Evolutionary conservation across 805 yeast species (phyloP), one percentile per base, ranked within the genome.

Genomic region (Saccharomyces paradoxus): DNA sequence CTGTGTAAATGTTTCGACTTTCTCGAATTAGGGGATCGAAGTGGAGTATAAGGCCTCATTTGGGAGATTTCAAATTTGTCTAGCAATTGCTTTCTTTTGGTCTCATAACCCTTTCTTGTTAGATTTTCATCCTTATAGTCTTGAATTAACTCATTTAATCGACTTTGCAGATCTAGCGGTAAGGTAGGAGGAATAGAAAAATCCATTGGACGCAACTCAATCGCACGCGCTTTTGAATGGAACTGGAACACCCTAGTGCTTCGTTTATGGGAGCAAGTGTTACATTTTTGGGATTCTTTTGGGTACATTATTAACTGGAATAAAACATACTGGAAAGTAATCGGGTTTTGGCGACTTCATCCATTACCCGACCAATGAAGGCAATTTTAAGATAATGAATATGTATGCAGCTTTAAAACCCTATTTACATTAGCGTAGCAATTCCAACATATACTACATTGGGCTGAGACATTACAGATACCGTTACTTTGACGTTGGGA

Each of bases 31-130:
- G 44, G 44, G 17, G 44, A 37, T n/a, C 44, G 44, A 37, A 37
- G 21, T 1, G 44, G 44, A 2, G 44, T 37, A 37, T 37, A 37
- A 21, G 44, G 44, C 24, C 44, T 37, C 44, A 37, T 37, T 17
- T 37, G 44, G 2, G 44, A 37, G 22, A 37, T n/a, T 37, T 37
- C 44, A 37, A 37, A 37, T 8, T 17, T 17, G 9, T 63, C 63
- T 29, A 70, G 46, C 3, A 70, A 17, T 28, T 58, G 60, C 30
- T 63, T 61, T 48, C 88, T 71, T 57, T 82, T 84, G 60, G 80
- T 84, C 47, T 75, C 72, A 64, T 83, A 87, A 1, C 94, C 92
- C 64, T 86, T 87, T 49, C 78, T 84, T 0, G 94, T 86, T 54
- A 87, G 72, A 55, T 83, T 84, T 1, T 89, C 92, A 37, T 86